These are phyloP conservation scores for Cochlearia excelsa DNA, from an alignment of 345 rosid species.

Conservation along the genomic window DNA sequence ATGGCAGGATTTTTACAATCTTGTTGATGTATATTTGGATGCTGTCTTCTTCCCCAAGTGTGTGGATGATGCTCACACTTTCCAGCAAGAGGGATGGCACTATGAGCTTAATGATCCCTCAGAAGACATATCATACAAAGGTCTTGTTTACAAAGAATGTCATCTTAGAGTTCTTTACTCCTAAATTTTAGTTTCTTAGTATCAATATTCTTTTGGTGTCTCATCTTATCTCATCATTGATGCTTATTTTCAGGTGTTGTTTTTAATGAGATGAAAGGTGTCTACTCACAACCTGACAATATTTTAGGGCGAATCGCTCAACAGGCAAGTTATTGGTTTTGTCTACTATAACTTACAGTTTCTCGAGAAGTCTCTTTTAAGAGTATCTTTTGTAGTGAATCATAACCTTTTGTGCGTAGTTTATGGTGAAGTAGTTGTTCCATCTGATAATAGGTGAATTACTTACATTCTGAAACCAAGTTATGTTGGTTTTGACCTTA, in stretches of 20 bases:
- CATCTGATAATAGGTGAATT: too few relatives aligned
- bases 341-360: too few relatives aligned
- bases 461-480: too few relatives aligned
- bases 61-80: constrained; percentile 77
- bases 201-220: not conserved
- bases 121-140: constrained; percentile 90
- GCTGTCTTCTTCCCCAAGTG: constrained; percentile 99
- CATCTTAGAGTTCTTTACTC: too few relatives aligned
- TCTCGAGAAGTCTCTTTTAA: too few relatives aligned
- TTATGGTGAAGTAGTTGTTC: too few relatives aligned
- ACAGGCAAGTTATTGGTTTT: constrained; percentile 49
- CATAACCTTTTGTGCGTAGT: too few relatives aligned
- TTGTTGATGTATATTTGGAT: constrained; percentile 94
- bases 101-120: constrained; percentile 84
- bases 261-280: constrained; percentile 98
- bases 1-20: constrained; percentile 85
- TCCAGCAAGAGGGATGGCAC: constrained; percentile 99
- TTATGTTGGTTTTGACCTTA: too few relatives aligned
- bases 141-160: constrained; percentile 14
- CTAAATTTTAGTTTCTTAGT: not conserved
- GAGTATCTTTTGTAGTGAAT: too few relatives aligned
- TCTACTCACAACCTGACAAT: constrained; percentile 96
- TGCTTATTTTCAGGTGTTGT: constrained; percentile 73
- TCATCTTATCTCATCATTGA: constrained; percentile 1
- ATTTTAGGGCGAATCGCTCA: constrained; percentile 74